Conservation (phyloP, 176 grass and related monocot genomes). For the Carex parvula region DNA sequence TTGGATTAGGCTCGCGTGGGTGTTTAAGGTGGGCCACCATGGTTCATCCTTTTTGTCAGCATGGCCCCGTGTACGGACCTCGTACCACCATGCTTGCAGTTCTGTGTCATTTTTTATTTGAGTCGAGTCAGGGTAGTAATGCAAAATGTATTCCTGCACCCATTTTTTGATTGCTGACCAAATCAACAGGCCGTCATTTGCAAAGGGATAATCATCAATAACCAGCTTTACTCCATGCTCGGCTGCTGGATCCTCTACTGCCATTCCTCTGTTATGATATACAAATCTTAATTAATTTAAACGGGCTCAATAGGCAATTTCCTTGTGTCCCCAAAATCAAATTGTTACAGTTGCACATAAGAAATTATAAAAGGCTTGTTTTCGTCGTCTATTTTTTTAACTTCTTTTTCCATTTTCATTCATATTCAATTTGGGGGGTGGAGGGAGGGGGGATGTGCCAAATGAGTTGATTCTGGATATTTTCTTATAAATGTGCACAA, state of each 20-base stretch:
- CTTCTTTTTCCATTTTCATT: no score
- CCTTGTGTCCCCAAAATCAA: neutral
- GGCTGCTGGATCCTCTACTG: slow-evolving; percentile 48
- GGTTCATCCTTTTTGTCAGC: slow-evolving; percentile 64
- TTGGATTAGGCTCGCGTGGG: slow-evolving; percentile 34
- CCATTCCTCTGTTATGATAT: slow-evolving; percentile 52
- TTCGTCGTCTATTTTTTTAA: no score
- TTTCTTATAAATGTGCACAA: no score
- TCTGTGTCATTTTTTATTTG: slow-evolving; percentile 45
- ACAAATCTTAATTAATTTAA: neutral
- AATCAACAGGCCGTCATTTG: slow-evolving; percentile 67
- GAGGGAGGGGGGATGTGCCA: no score
- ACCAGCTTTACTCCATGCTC: slow-evolving; percentile 58
- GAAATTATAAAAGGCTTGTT: neutral
- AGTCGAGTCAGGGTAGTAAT: slow-evolving; percentile 42
- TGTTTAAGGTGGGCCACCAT: slow-evolving; percentile 62
- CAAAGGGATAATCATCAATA: slow-evolving; percentile 81
- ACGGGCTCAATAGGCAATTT: neutral
- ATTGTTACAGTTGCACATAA: neutral
- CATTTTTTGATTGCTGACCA: slow-evolving; percentile 70
- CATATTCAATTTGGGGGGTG: no score
- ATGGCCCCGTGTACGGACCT: slow-evolving; percentile 58
- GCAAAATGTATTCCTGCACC: slow-evolving; percentile 53
- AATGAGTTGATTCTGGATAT: no score
- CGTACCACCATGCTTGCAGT: slow-evolving; percentile 67